Base-by-base conservation (phyloP, 2,329 filamentous ascomycete genomes). In the Pestalotiopsis sp. region DNA sequence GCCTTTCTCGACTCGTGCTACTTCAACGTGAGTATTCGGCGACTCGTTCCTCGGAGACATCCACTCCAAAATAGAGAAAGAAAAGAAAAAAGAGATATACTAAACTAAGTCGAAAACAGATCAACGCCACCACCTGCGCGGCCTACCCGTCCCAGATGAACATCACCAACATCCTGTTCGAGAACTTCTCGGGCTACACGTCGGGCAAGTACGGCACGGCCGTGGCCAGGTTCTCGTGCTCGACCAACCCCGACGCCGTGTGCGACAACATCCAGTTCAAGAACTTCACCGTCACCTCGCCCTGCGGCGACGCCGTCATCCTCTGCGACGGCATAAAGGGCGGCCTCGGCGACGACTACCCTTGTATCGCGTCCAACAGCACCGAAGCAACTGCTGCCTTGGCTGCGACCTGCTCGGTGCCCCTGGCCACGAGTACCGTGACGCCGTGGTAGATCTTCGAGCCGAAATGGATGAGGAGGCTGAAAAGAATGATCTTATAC, bases 1-100 rank as follows among this genome's bases (percentile, higher is more conserved):
- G 81, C 89, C 25, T 86, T 88, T 45, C 79, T 91, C 7, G 88
- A 90, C 73, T 87, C 88, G 36, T 90, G 88, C 78, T 90, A 90
- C 77, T 90, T 90, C 76, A 85, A 90, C 70, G 80, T 88, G 70
- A 83, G 80, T 70, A 12, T 14, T n/a, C n/a, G n/a, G n/a, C n/a
- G n/a, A n/a, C n/a, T n/a, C n/a, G n/a, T n/a, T n/a, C n/a, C n/a
- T n/a, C n/a, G n/a, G n/a, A n/a, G n/a, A n/a, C n/a, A n/a, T n/a
- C n/a, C n/a, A n/a, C n/a, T n/a, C n/a, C n/a, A n/a, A n/a, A n/a
- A n/a, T n/a, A n/a, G n/a, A n/a, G n/a, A n/a, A n/a, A n/a, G n/a
- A n/a, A n/a, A n/a, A n/a, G n/a, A n/a, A n/a, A n/a, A n/a, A n/a
- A n/a, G n/a, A n/a, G n/a, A n/a, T n/a, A n/a, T n/a, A n/a, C n/a